phyloP scores from a whole-genome alignment of 2,329 filamentous ascomycete species.

The Colletotrichum gigasporum region DNA sequence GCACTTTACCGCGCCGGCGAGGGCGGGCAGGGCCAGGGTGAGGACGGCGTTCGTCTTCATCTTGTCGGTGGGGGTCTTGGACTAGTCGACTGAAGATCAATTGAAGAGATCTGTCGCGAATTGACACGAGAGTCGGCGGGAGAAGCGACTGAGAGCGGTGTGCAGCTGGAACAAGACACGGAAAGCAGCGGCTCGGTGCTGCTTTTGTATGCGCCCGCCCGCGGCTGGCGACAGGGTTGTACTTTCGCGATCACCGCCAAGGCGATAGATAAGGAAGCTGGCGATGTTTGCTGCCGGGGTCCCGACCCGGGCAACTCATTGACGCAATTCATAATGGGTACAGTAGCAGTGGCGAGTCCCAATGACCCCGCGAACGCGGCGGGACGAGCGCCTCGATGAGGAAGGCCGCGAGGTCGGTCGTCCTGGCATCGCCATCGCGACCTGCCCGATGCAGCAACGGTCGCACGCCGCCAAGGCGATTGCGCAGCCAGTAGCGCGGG shows the following conservation, averaged over 20 bases:
- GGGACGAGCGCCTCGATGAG: not conserved
- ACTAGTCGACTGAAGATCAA: not conserved
- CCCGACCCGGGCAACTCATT: not conserved
- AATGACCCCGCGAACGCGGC: not conserved
- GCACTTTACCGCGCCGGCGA: constrained; percentile 37
- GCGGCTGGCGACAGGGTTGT: not conserved
- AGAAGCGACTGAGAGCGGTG: not conserved
- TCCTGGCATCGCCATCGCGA: no score
- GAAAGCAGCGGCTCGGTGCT: not conserved
- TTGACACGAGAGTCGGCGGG: not conserved
- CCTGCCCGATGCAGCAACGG: constrained; percentile 10
- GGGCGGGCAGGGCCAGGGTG: constrained; percentile 36
- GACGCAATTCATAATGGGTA: no score
- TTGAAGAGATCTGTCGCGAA: not conserved
- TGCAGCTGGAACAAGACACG: no score
- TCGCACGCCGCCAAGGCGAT: not conserved
- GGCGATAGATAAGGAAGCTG: constrained; percentile 24
- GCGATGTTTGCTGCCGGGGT: not conserved
- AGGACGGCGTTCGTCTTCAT: constrained; percentile 36
- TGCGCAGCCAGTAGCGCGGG: not conserved
- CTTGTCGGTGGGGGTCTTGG: not conserved
- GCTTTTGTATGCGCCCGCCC: not conserved
- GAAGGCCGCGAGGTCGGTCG: not conserved
- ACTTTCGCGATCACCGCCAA: constrained; percentile 22
- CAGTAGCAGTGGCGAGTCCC: not conserved